Conservation (phyloP, 2,329 filamentous ascomycete genomes). For the Chrysoporthe puriensis region DNA sequence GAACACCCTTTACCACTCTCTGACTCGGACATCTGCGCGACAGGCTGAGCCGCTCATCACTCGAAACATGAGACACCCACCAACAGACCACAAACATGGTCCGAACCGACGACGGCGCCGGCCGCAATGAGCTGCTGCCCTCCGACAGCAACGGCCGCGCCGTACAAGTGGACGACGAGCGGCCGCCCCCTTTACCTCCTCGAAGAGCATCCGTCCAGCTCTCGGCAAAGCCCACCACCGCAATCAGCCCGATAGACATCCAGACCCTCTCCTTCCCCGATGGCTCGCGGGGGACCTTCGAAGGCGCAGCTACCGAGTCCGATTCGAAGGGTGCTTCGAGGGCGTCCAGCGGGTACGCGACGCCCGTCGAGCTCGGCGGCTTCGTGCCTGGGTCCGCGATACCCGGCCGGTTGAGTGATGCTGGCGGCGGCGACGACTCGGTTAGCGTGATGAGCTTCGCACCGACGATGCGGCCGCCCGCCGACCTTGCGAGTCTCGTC, state of each 20-base stretch:
- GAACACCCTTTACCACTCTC: not conserved
- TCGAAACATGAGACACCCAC: constrained; percentile 29
- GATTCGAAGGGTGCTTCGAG: constrained; percentile 28
- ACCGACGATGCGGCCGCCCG: constrained; percentile 63
- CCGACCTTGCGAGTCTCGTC: constrained; percentile 82
- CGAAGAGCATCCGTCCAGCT: constrained; percentile 28
- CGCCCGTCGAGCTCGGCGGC: constrained; percentile 33
- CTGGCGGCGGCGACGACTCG: constrained; percentile 58
- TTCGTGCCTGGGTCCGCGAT: constrained; percentile 26
- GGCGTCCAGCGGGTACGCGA: constrained; percentile 47
- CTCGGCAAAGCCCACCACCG: constrained; percentile 72
- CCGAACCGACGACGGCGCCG: constrained; percentile 30
- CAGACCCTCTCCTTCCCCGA: constrained; percentile 76
- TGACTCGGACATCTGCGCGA: constrained; percentile 10
- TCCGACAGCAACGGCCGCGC: constrained; percentile 17
- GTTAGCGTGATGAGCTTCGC: constrained; percentile 70
- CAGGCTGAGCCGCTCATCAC: constrained; percentile 28
- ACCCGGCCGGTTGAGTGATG: constrained; percentile 17
- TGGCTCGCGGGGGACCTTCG: constrained; percentile 67
- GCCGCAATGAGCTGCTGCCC: constrained; percentile 25
- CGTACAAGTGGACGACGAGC: constrained; percentile 20
- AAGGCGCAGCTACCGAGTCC: constrained; percentile 39
- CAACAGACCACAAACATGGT: constrained; percentile 30
- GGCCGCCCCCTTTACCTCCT: constrained; percentile 36
- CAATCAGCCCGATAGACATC: constrained; percentile 79